Percentiles rank a stretch among this genome's conserved stretches.
phyloP scores from a whole-genome alignment of 805 yeast genomes.

The Henningerozyma blattae region DNA sequence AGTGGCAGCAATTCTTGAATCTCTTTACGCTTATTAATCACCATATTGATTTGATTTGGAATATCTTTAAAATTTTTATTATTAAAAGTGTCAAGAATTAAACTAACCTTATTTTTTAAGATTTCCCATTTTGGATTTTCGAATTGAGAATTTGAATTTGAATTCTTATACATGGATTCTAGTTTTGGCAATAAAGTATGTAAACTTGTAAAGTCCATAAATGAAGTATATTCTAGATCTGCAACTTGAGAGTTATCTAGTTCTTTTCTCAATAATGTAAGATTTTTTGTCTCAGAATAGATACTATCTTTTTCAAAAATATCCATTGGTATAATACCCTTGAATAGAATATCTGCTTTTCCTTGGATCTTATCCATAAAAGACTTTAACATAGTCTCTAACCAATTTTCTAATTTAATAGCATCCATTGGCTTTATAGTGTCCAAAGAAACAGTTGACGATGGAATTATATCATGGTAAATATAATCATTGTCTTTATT shows the following conservation, averaged over 20 bases:
- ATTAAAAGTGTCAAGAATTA: conserved; percentile 18
- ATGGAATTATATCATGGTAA: conserved; percentile 68
- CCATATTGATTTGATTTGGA: conserved; percentile 26
- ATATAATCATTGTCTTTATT: conserved; percentile 83
- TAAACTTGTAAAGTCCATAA: conserved; percentile 66
- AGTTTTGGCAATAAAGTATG: conserved; percentile 54
- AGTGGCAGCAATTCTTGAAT: conserved; percentile 24
- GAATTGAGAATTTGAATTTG: conserved; percentile 14
- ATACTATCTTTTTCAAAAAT: conserved; percentile 80
- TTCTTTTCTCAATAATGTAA: conserved; percentile 57
- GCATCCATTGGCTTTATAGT: conserved; percentile 40
- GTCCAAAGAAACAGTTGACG: conserved; percentile 25
- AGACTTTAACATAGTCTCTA: conserved; percentile 37
- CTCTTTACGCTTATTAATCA: conserved; percentile 22
- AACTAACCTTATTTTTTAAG: conserved; percentile 21
- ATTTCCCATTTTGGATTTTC: conserved; percentile 14
- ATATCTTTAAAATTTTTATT: conserved; percentile 20
- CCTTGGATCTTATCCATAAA: conserved; percentile 28
- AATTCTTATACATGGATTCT: conserved; percentile 25
- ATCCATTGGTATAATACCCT: conserved; percentile 69
- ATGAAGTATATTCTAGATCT: conserved; percentile 65
- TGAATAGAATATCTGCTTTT: conserved; percentile 46
- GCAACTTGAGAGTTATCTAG: conserved; percentile 67
- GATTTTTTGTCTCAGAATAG: conserved; percentile 85
- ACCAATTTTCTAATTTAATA: conserved; percentile 57